These are phyloP conservation scores for Thalassiosira profunda DNA, from an alignment of 108 stramenopile species.

Conservation along the genomic window DNA sequence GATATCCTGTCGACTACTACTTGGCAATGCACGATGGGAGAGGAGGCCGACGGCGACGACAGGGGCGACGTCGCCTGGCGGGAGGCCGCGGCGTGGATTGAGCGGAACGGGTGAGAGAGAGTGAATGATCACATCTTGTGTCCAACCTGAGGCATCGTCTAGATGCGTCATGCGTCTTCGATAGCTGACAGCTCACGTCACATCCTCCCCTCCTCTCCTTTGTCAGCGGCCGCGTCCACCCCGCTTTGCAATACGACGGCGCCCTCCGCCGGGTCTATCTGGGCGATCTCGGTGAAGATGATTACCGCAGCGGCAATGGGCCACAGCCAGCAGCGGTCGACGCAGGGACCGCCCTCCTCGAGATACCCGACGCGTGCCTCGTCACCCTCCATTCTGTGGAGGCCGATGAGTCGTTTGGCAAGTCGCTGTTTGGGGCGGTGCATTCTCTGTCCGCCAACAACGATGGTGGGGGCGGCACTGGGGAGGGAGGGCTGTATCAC, in stretches of 20 bases:
- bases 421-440: conserved; percentile 24
- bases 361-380: conserved; percentile 35
- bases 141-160: no score
- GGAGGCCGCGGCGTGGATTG: no score
- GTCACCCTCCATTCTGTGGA: conserved; percentile 33
- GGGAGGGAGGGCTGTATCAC: conserved; percentile 18
- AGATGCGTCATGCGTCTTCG: no score
- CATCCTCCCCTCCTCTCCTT: no score
- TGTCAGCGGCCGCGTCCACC: conserved; percentile 33
- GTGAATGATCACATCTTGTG: no score
- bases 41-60: no score
- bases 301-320: neutral
- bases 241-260: conserved; percentile 16
- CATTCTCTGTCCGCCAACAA: conserved; percentile 9
- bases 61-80: no score
- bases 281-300: neutral
- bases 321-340: neutral
- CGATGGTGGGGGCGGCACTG: neutral
- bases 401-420: conserved; percentile 16
- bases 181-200: no score
- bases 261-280: conserved; percentile 11
- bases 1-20: no score
- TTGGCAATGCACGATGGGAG: no score
- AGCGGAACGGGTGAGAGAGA: no score
- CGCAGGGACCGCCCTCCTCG: conserved; percentile 10